Percentiles rank a stretch among this genome's conserved stretches.
Evolutionary conservation across 78 protist species (phyloP).

Genomic region (Anaeramoeba flamelloides): DNA sequence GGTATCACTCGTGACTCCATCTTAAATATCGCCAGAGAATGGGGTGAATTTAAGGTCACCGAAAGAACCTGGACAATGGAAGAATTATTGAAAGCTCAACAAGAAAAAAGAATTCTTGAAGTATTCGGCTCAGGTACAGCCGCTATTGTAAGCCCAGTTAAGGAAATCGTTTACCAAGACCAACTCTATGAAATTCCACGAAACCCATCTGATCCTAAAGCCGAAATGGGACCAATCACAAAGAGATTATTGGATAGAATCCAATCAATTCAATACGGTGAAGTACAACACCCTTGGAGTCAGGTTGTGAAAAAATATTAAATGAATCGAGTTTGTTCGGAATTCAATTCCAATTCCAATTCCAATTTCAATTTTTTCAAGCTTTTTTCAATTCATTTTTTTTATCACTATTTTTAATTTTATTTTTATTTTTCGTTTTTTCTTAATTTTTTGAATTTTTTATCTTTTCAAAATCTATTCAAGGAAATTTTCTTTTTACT

Average conservation of each 20-base stretch:
- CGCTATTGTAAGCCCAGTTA: slow-evolving; percentile 73
- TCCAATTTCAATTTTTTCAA: not conserved
- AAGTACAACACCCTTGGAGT: not conserved
- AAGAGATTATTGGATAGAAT: not conserved
- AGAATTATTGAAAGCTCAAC: slow-evolving; percentile 48
- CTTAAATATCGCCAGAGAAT: slow-evolving; percentile 34
- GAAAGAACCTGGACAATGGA: slow-evolving; percentile 63
- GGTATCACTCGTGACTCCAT: slow-evolving; percentile 90
- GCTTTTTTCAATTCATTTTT: too few relatives aligned
- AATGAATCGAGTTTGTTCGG: not conserved
- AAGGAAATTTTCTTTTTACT: too few relatives aligned
- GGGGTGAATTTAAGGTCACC: slow-evolving; percentile 61
- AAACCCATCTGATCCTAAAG: not conserved
- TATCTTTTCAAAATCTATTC: too few relatives aligned
- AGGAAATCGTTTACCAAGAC: slow-evolving; percentile 28
- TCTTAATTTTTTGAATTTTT: too few relatives aligned
- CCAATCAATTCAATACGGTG: not conserved
- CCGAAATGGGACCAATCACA: not conserved
- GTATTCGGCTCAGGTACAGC: slow-evolving; percentile 95
- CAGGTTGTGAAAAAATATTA: not conserved
- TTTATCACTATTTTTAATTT: too few relatives aligned
- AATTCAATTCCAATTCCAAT: not conserved
- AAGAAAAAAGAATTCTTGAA: slow-evolving; percentile 45
- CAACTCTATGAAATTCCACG: not conserved
- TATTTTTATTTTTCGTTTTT: too few relatives aligned